phyloP scores from a whole-genome alignment of 2,329 filamentous ascomycete genomes.

The Paecilomyces variotii region DNA sequence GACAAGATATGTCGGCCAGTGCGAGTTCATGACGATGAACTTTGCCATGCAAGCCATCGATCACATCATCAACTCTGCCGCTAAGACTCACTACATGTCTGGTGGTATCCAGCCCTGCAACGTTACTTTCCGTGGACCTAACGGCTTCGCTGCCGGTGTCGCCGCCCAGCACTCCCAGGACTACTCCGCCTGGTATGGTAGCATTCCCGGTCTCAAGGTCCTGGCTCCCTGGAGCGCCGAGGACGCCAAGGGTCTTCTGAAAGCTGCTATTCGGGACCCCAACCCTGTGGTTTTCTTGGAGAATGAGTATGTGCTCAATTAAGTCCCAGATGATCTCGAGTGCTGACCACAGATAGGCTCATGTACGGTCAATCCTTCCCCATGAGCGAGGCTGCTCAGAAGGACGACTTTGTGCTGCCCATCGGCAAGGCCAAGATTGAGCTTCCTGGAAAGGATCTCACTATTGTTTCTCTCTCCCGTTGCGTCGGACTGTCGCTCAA shows the following conservation, averaged over 20 bases:
- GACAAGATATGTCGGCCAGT: conserved; percentile 42
- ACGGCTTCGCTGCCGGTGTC: conserved; percentile 94
- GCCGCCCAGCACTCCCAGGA: conserved; percentile 98
- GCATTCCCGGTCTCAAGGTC: conserved; percentile 95
- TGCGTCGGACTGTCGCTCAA: conserved; percentile 87
- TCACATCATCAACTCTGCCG: conserved; percentile 97
- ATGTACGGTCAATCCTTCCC: conserved; percentile 92
- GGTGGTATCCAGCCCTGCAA: conserved; percentile 99
- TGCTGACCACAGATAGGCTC: conserved; percentile 40
- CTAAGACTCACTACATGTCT: conserved; percentile 99
- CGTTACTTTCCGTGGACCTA: conserved; percentile 98
- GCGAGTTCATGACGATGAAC: conserved; percentile 99
- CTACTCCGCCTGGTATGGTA: conserved; percentile 97
- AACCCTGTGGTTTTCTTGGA: conserved; percentile 91
- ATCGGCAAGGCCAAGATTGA: conserved; percentile 99
- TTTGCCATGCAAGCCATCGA: conserved; percentile 99
- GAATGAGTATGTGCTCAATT: conserved; percentile 55
- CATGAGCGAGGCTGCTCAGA: conserved; percentile 94
- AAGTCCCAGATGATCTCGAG: neutral
- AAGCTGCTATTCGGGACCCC: conserved; percentile 95
- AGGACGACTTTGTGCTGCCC: conserved; percentile 91
- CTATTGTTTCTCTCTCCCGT: conserved; percentile 88
- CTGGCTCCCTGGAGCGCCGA: conserved; percentile 93
- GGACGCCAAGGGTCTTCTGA: conserved; percentile 95
- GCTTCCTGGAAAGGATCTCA: conserved; percentile 89